Percentiles rank a stretch among this genome's conserved stretches.
These are phyloP conservation scores for Lipomyces lipofer DNA, from an alignment of 805 yeast genomes.

Conservation along the genomic window DNA sequence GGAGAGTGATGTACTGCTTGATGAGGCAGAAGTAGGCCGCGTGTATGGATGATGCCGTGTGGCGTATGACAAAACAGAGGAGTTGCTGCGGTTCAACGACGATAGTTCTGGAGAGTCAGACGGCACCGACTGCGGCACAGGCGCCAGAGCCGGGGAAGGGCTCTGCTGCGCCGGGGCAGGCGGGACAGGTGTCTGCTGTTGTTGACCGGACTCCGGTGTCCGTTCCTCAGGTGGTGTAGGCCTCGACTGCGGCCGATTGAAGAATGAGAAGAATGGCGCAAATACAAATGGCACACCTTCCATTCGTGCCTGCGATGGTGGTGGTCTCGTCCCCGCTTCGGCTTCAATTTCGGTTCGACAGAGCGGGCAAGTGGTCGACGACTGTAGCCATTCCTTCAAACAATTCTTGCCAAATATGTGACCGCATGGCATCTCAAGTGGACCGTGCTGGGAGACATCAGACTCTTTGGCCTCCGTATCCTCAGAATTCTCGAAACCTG, in stretches of 20 bases:
- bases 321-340: slow-evolving; percentile 16
- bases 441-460: slow-evolving; percentile 51
- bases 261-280: slow-evolving; percentile 19
- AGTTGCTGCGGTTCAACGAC: neutral
- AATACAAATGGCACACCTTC: slow-evolving; percentile 16
- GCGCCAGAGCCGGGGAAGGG: neutral
- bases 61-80: slow-evolving; percentile 9
- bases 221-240: neutral
- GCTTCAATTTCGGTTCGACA: slow-evolving; percentile 64
- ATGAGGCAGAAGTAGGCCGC: slow-evolving; percentile 10
- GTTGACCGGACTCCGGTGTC: neutral
- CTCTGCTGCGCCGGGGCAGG: too few relatives aligned
- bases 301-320: neutral
- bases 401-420: slow-evolving; percentile 89
- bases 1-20: slow-evolving; percentile 3
- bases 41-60: slow-evolving; percentile 27
- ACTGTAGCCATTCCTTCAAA: slow-evolving; percentile 75
- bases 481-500: too few relatives aligned
- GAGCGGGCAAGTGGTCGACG: slow-evolving; percentile 78
- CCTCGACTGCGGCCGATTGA: neutral
- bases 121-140: neutral
- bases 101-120: neutral
- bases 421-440: slow-evolving; percentile 77
- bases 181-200: too few relatives aligned
- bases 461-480: too few relatives aligned